Conservation (phyloP, 768 basidiomycete genomes). For the Tulasnella sp. region DNA sequence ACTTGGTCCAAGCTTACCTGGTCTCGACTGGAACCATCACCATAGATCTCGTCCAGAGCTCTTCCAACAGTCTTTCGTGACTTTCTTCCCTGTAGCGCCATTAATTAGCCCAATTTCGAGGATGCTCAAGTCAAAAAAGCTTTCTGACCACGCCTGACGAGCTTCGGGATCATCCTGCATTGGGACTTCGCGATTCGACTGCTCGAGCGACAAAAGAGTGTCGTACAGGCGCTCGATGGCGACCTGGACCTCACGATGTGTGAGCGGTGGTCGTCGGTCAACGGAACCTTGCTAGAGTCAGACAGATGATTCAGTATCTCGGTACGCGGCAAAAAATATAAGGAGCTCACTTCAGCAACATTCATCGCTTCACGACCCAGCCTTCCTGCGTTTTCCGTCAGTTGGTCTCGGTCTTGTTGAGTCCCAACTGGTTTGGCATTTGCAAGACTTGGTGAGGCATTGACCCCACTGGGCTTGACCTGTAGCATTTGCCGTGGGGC, state of each 20-base stretch:
- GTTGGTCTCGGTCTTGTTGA: slow-evolving; percentile 38
- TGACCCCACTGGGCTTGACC: slow-evolving; percentile 47
- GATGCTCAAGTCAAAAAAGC: background rate
- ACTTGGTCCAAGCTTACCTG: slow-evolving; percentile 64
- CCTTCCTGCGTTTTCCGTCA: slow-evolving; percentile 27
- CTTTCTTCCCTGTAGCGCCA: slow-evolving; percentile 22
- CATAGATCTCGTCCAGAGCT: slow-evolving; percentile 68
- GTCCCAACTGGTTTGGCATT: slow-evolving; percentile 38
- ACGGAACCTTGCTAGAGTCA: background rate
- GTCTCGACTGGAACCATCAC: slow-evolving; percentile 89
- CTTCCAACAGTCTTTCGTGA: slow-evolving; percentile 47
- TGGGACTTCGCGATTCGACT: slow-evolving; percentile 70
- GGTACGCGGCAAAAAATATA: background rate
- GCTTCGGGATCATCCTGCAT: slow-evolving; percentile 37
- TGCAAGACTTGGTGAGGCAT: slow-evolving; percentile 28
- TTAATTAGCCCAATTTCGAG: background rate
- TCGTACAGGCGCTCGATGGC: slow-evolving; percentile 82
- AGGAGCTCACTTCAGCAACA: background rate
- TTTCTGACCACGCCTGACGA: slow-evolving; percentile 19
- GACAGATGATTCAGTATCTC: background rate
- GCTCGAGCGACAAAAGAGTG: slow-evolving; percentile 70
- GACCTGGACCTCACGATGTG: slow-evolving; percentile 62
- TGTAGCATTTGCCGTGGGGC: slow-evolving; percentile 95
- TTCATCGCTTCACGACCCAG: slow-evolving; percentile 15
- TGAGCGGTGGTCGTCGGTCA: slow-evolving; percentile 37